Evolutionary conservation across 2,329 filamentous ascomycete species (phyloP), one percentile per base, ranked within the genome.

Genomic region (Thielaviopsis euricoi): DNA sequence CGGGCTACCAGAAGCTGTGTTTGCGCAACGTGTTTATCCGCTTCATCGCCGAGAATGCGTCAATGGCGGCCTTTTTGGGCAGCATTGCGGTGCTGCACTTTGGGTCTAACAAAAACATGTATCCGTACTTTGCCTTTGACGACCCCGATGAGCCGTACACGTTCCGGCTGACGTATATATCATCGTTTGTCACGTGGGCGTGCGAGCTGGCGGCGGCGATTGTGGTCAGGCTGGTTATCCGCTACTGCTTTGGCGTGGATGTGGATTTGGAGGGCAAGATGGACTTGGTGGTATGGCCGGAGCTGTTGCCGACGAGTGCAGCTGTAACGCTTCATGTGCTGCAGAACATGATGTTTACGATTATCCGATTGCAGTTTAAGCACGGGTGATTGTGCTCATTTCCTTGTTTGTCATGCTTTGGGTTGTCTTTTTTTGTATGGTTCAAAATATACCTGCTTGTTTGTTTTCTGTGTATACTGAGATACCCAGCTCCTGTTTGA

Each of bases 301-400:
- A 85, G 71, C 68, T 86, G 64, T 68, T 86, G 64, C 82, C 82
- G 19, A 83, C 82, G 2, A 79, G 79, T 57, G 78, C 83, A 21
- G 80, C 79, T 22, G 82, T 85, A 22, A 81, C 80, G 71, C 70
- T 85, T 66, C 82, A 86, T 64, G 82, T 85, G 55, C 66, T 85
- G 68, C 82, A 86, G 70, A 86, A 85, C 67, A 86, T 86, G 82
- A 68, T 86, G 58, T 85, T 86, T 69, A 82, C 80, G 52, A 85
- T 86, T 64, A 78, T 85, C 40, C 75, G 82, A 62, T 69, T 86
- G 65, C 76, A 79, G 62, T 85, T 86, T 63, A 72, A 68, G 40
- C 69, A 62, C 66, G 21, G 29, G 6, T 56, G 43, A 56, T 29
- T 40, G 1, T 43, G 6, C 10, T 29, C n/a, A n/a, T 40, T n/a